Percentiles rank a stretch among this genome's conserved stretches.
phyloP scores from a whole-genome alignment of 2,329 filamentous ascomycete genomes.

The Neophaeococcomyces mojaviensis region DNA sequence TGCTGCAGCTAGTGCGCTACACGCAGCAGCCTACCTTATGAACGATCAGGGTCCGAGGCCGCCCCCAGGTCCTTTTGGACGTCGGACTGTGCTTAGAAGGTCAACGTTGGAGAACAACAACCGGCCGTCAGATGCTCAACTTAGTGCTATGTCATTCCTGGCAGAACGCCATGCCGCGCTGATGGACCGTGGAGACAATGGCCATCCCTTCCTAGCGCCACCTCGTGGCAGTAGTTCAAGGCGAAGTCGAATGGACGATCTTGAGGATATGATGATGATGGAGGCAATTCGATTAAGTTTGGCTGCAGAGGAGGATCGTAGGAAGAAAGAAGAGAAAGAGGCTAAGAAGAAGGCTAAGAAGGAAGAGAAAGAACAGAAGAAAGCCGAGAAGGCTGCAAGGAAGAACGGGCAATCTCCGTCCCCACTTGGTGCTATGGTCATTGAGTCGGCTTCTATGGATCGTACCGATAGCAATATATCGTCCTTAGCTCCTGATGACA shows the following conservation, averaged over 20 bases:
- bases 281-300: constrained; percentile 87
- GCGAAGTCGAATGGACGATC: constrained; percentile 66
- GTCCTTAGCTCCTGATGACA: constrained; percentile 32
- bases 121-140: constrained; percentile 26
- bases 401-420: constrained; percentile 45
- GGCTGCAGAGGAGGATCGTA: constrained; percentile 89
- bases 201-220: constrained; percentile 29
- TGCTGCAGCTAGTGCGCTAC: constrained; percentile 85
- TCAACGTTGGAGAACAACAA: constrained; percentile 30
- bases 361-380: constrained; percentile 75
- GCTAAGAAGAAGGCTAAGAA: constrained; percentile 76
- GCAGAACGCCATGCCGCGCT: constrained; percentile 33
- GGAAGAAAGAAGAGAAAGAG: constrained; percentile 75
- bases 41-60: constrained; percentile 24
- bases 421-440: neutral
- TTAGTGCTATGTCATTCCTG: constrained; percentile 41
- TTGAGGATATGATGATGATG: constrained; percentile 98
- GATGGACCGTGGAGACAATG: constrained; percentile 26
- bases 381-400: constrained; percentile 60
- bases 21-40: constrained; percentile 90
- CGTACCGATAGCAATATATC: constrained; percentile 31
- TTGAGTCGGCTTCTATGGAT: neutral
- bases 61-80: constrained; percentile 50
- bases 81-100: constrained; percentile 44
- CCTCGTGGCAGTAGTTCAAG: constrained; percentile 46